phyloP scores from a whole-genome alignment of 352 stramenopile genomes.

The Phytophthora pluvialis region DNA sequence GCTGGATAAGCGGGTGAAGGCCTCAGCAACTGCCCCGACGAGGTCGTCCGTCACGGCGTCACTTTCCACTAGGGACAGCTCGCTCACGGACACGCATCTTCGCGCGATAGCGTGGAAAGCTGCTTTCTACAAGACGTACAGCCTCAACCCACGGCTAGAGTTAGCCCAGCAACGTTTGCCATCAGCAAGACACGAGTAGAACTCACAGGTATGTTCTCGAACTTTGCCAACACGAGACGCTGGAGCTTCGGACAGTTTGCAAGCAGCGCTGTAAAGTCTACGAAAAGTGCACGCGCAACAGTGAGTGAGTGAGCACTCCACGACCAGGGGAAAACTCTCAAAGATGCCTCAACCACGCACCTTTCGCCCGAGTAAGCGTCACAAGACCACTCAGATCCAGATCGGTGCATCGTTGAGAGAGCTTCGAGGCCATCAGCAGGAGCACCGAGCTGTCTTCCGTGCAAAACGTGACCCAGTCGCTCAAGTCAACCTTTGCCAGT shows the following conservation, averaged over 20 bases:
- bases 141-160: constrained; percentile 12
- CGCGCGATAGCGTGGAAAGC: constrained; percentile 41
- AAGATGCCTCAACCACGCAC: constrained; percentile 25
- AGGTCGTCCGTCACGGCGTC: constrained; percentile 64
- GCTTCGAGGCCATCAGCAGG: constrained; percentile 48
- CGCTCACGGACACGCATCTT: constrained; percentile 34
- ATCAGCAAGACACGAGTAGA: neutral
- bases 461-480: constrained; percentile 59
- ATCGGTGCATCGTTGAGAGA: constrained; percentile 53
- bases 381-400: constrained; percentile 54
- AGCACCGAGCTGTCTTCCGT: constrained; percentile 25
- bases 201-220: constrained; percentile 47
- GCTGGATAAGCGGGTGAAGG: constrained; percentile 44
- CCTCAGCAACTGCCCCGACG: constrained; percentile 37
- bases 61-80: constrained; percentile 51
- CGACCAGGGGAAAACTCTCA: neutral
- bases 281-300: constrained; percentile 1
- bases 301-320: neutral
- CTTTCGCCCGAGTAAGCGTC: constrained; percentile 30
- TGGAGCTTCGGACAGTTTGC: constrained; percentile 45
- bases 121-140: constrained; percentile 53
- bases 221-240: constrained; percentile 47
- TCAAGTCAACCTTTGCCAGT: constrained; percentile 49
- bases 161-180: neutral
- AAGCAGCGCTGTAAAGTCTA: constrained; percentile 50